Conservation (phyloP, 306 rosid genomes). For the Vigna trinervia region DNA sequence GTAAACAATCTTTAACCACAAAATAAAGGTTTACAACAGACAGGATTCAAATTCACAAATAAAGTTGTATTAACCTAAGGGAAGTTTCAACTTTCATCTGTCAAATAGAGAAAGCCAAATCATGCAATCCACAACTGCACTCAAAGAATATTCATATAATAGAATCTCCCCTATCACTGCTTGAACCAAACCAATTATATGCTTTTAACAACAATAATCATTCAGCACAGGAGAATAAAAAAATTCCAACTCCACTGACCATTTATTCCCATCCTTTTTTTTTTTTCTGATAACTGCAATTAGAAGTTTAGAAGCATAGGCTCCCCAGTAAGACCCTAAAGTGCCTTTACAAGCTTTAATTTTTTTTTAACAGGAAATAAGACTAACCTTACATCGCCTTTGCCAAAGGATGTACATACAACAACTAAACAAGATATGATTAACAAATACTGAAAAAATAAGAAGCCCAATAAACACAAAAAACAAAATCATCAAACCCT, state of each 20-base stretch:
- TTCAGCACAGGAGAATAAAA: not conserved
- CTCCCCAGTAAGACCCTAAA: not conserved
- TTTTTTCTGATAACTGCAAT: not conserved
- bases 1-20: conserved; percentile 9
- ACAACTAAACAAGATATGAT: too few species aligned
- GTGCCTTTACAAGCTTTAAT: not conserved
- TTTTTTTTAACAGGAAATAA: too few species aligned
- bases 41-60: not conserved
- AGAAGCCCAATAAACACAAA: not conserved
- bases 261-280: not conserved
- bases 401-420: too few species aligned
- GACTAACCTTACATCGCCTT: too few species aligned
- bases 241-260: not conserved
- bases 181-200: conserved; percentile 1
- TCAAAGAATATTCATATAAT: not conserved
- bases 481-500: not conserved
- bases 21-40: not conserved
- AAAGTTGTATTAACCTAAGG: conserved; percentile 7
- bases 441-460: not conserved
- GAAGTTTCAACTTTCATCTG: not conserved
- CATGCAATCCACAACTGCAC: not conserved
- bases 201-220: not conserved
- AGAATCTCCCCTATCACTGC: not conserved
- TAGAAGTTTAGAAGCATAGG: not conserved
- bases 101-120: conserved; percentile 12